Evolutionary conservation across 1,139 yeast species (phyloP).

Genomic region (Pichia sp.): DNA sequence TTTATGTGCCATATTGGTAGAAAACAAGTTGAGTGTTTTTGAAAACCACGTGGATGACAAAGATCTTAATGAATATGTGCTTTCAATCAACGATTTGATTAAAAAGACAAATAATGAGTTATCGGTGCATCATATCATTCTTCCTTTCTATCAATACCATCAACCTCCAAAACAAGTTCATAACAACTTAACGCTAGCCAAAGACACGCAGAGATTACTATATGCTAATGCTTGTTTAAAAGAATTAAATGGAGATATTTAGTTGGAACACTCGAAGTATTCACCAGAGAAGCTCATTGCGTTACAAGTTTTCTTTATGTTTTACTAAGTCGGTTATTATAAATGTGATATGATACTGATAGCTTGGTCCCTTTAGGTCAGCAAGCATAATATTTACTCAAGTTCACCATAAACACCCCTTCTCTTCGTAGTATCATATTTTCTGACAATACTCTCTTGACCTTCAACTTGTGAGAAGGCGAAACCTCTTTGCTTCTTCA

Average conservation of each 20-base stretch:
- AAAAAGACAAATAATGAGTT: too few species aligned
- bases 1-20: too few species aligned
- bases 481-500: slow-evolving; percentile 97
- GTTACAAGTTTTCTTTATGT: too few species aligned
- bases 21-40: too few species aligned
- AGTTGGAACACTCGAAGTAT: too few species aligned
- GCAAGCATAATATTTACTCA: slow-evolving; percentile 7
- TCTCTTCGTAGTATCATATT: slow-evolving; percentile 84
- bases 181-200: neutral
- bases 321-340: neutral
- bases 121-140: too few species aligned
- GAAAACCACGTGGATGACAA: too few species aligned
- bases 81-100: too few species aligned
- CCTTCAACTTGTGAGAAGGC: slow-evolving; percentile 97
- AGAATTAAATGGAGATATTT: neutral
- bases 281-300: too few species aligned
- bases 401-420: slow-evolving; percentile 45
- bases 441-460: slow-evolving; percentile 83
- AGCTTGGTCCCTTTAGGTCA: neutral
- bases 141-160: too few species aligned
- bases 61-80: too few species aligned
- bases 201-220: neutral
- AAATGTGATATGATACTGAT: neutral
- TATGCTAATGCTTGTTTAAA: neutral
- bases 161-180: neutral